phyloP scores from a whole-genome alignment of 495 filamentous ascomycete genomes.

The Trichoderma asperelloides region DNA sequence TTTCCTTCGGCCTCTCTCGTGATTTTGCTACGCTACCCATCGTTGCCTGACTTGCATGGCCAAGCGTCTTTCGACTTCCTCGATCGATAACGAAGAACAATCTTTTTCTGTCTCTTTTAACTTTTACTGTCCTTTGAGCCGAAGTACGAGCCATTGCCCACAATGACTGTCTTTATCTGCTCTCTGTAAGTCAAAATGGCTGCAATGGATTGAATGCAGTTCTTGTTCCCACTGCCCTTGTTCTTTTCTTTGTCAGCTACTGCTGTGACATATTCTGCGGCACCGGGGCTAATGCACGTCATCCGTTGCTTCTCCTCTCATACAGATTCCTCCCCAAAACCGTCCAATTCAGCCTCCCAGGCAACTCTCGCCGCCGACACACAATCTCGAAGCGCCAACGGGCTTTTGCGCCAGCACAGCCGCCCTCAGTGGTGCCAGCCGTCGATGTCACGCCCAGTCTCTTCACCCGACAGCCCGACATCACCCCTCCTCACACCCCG shows the following conservation, averaged over 20 bases:
- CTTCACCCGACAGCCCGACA: constrained; percentile 32
- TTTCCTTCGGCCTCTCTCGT: neutral
- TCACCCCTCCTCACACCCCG: constrained; percentile 50
- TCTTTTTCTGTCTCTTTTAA: neutral
- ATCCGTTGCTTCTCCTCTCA: neutral
- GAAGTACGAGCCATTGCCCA: neutral
- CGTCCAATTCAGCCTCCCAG: constrained; percentile 58
- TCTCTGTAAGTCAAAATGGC: constrained; percentile 60
- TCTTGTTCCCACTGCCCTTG: constrained; percentile 1
- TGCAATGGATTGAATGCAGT: neutral
- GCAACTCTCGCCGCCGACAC: constrained; percentile 24
- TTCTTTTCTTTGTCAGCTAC: neutral
- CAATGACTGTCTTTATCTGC: constrained; percentile 74
- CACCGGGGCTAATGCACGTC: constrained; percentile 6
- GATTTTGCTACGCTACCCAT: neutral
- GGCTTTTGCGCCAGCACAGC: constrained; percentile 11
- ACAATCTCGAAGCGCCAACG: neutral
- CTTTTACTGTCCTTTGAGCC: neutral
- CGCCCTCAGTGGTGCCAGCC: constrained; percentile 20
- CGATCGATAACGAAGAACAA: neutral
- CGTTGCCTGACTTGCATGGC: neutral
- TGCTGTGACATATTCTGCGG: constrained; percentile 3
- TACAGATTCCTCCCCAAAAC: constrained; percentile 83
- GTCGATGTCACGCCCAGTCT: constrained; percentile 34
- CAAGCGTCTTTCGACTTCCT: neutral